phyloP scores from a whole-genome alignment of 2,329 filamentous ascomycete species.

The Orbilia oligospora region DNA sequence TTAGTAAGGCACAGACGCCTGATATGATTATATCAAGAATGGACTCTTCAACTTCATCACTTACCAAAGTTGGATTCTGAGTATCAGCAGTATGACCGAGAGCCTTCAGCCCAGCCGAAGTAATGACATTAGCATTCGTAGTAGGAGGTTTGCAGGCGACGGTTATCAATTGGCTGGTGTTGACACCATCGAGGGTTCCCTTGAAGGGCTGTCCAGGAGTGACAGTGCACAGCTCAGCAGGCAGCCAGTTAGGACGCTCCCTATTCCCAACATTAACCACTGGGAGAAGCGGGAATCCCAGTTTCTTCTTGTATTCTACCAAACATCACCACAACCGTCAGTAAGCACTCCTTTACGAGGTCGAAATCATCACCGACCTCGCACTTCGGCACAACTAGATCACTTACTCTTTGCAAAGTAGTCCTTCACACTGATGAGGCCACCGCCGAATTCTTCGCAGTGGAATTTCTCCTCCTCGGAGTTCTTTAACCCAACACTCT shows the following conservation, averaged over 20 bases:
- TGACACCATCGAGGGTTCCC: constrained; percentile 73
- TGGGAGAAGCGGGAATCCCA: constrained; percentile 70
- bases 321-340: constrained; percentile 14
- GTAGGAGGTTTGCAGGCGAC: constrained; percentile 79
- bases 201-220: constrained; percentile 76
- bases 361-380: not conserved
- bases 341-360: not conserved
- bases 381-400: not conserved
- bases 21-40: not conserved
- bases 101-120: constrained; percentile 72
- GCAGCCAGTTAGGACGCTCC: constrained; percentile 75
- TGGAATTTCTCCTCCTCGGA: constrained; percentile 67
- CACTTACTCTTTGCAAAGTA: constrained; percentile 69
- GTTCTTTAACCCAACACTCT: constrained; percentile 63
- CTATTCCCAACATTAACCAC: constrained; percentile 74
- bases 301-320: constrained; percentile 66
- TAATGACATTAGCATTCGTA: constrained; percentile 78
- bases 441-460: constrained; percentile 61
- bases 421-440: constrained; percentile 70
- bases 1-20: constrained; percentile 6
- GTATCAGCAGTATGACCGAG: constrained; percentile 72
- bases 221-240: constrained; percentile 77
- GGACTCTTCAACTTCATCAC: constrained; percentile 8
- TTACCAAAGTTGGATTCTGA: constrained; percentile 65
- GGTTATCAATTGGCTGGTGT: constrained; percentile 78